These are phyloP conservation scores for Cutaneotrichosporon dermatis DNA, from an alignment of 1,284 basidiomycete genomes.

Conservation along the genomic window DNA sequence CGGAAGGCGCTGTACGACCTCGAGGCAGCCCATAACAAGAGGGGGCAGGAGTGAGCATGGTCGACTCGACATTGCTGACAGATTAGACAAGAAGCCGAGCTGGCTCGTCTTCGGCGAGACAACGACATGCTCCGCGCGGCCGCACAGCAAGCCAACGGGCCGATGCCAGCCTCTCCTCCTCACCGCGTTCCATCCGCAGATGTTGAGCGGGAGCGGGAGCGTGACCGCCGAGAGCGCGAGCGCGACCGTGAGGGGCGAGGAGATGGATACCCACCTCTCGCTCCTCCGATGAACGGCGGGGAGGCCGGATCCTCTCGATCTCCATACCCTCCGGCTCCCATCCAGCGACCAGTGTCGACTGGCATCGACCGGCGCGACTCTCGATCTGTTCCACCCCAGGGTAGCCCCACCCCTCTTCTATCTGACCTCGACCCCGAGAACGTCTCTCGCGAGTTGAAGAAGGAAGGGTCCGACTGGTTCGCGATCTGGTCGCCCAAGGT, in stretches of 20 bases:
- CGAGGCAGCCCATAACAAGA: slow-evolving; percentile 66
- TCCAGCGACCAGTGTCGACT: slow-evolving; percentile 37
- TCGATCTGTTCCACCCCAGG: slow-evolving; percentile 12
- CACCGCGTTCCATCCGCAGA: slow-evolving; percentile 10
- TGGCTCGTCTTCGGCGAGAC: slow-evolving; percentile 62
- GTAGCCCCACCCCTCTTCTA: slow-evolving; percentile 40
- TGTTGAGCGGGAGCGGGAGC: slow-evolving; percentile 6
- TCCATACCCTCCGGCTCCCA: slow-evolving; percentile 15
- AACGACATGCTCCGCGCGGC: slow-evolving; percentile 49
- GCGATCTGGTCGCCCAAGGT: slow-evolving; percentile 85
- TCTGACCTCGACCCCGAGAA: slow-evolving; percentile 53
- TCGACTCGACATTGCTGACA: background rate
- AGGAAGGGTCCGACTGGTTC: slow-evolving; percentile 91
- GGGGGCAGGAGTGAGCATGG: slow-evolving; percentile 57
- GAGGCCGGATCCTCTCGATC: slow-evolving; percentile 18
- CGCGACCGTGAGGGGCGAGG: slow-evolving; percentile 15
- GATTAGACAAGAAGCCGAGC: slow-evolving; percentile 53
- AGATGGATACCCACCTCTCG: slow-evolving; percentile 12
- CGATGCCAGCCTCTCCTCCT: slow-evolving; percentile 8
- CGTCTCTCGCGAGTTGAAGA: slow-evolving; percentile 56
- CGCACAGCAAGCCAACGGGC: background rate
- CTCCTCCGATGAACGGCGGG: slow-evolving; percentile 34
- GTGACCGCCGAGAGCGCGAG: slow-evolving; percentile 11
- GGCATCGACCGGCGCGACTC: slow-evolving; percentile 39
- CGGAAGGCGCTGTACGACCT: slow-evolving; percentile 72